Base-by-base conservation (phyloP, 2,329 filamentous ascomycete species). In the Pseudocercospora fuligena region DNA sequence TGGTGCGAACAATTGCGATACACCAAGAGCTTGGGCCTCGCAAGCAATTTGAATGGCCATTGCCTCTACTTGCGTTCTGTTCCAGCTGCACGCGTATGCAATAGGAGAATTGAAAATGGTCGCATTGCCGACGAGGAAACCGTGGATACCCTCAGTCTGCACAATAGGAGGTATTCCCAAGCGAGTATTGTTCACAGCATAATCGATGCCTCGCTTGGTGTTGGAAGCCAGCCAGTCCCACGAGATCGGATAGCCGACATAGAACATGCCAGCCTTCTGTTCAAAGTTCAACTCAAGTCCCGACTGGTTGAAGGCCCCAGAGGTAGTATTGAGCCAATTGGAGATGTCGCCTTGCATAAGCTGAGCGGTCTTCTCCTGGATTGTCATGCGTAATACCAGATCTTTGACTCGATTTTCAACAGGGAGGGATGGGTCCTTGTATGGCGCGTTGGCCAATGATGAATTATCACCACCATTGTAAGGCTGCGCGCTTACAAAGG, bases 71-170 rank as follows among this genome's bases (percentile, higher is more conserved):
- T 92, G 78, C 47, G 83, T 82, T 0, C 86, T 85, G 74, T 93
- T 91, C 81, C 89, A 93, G 0, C 90, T 90, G 73, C 89, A 92
- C 16, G 87, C 90, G 61, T 90, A 87, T 7, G 82, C 90, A 71
- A 93, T 92, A 0, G 91, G 90, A 1, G 89, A 91, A 78, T 92
- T 93, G 82, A 92, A 93, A 66, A 93, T 91, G 1, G 91, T 93
- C 2, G 89, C 90, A 75, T 92, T 92, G 9, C 86, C 85, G 51
- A 90, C 85, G 33, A 92, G 81, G 70, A 92, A 88, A 1, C 90
- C 91, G 73, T 93, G 90, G 53, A 93, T 90, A 43, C 88, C 90
- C 78, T 93, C 91, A 3, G 87, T 90, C 77, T 93, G 91, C 14
- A 91, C 87, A 70, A 92, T 84, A 0, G 90, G 88, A 6, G 91